Percentiles rank a stretch among this genome's conserved stretches.
Conservation (phyloP, 208 protist genomes). For the Vickermania spadyakhi region DNA sequence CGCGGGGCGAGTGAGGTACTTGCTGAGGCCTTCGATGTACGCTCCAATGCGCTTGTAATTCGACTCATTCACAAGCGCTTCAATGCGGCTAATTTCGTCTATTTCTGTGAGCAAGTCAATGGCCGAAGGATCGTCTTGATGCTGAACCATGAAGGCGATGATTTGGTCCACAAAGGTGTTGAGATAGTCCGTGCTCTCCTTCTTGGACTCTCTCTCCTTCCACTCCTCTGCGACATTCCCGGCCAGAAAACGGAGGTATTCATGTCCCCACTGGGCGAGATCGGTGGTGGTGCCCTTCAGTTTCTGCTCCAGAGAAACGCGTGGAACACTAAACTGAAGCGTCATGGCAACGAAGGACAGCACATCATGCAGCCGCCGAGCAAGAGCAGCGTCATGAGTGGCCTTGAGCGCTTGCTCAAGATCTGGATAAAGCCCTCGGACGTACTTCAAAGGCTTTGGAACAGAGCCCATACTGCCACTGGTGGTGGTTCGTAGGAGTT, state of each 20-base stretch:
- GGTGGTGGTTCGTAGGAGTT: constrained; percentile 93
- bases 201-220: constrained; percentile 40
- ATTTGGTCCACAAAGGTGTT: constrained; percentile 90
- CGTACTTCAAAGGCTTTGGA: constrained; percentile 99
- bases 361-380: constrained; percentile 93
- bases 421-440: constrained; percentile 91
- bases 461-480: constrained; percentile 97
- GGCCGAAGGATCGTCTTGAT: constrained; percentile 96
- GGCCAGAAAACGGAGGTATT: constrained; percentile 96
- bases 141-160: constrained; percentile 92
- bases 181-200: constrained; percentile 75
- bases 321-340: constrained; percentile 61
- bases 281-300: constrained; percentile 91
- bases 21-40: constrained; percentile 91
- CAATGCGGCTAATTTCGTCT: constrained; percentile 86
- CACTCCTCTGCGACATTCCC: constrained; percentile 94
- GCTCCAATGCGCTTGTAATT: constrained; percentile 94
- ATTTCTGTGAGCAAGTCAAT: constrained; percentile 98
- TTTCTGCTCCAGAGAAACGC: constrained; percentile 93
- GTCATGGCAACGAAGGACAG: constrained; percentile 99
- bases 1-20: constrained; percentile 94
- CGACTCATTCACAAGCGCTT: constrained; percentile 85
- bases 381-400: constrained; percentile 28
- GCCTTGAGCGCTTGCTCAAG: constrained; percentile 86
- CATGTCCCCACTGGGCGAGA: constrained; percentile 97